Evolutionary conservation across 2,329 filamentous ascomycete species (phyloP).

Genomic region (Phialophora tarda): DNA sequence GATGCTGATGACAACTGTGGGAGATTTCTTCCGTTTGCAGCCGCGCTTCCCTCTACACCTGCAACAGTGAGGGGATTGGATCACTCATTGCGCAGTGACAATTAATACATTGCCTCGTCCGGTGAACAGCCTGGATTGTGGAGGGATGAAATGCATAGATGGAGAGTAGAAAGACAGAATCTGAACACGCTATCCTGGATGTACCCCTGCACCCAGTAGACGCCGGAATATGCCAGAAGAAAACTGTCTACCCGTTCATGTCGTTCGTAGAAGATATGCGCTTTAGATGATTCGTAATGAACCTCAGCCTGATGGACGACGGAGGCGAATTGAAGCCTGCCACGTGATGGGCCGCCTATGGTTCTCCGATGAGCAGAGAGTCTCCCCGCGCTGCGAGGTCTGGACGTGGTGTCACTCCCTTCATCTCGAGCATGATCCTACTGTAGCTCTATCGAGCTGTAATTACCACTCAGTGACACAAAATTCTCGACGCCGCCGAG

Average conservation of each 20-base stretch:
- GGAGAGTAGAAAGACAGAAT: not conserved
- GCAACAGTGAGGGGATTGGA: not conserved
- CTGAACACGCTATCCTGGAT: not conserved
- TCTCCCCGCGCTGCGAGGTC: slow-evolving; percentile 4
- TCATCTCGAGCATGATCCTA: not conserved
- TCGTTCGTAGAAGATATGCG: not conserved
- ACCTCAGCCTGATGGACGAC: slow-evolving; percentile 30
- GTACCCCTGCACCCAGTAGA: not conserved
- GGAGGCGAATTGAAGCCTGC: slow-evolving; percentile 20
- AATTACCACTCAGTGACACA: not conserved
- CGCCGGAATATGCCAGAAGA: slow-evolving; percentile 27
- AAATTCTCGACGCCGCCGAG: not conserved
- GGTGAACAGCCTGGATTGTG: not conserved
- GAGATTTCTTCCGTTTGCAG: not conserved
- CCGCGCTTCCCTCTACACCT: not conserved
- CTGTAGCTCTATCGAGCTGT: not conserved
- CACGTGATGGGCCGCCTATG: slow-evolving; percentile 28
- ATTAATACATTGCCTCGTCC: not conserved
- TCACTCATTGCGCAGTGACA: not conserved
- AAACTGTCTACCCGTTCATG: slow-evolving; percentile 1
- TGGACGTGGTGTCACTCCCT: not conserved
- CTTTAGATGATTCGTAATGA: slow-evolving; percentile 31
- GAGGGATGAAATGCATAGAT: not conserved
- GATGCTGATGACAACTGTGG: not conserved
- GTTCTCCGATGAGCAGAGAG: not conserved